Percentiles rank a stretch among this genome's conserved stretches.
Conservation (phyloP, 2,329 filamentous ascomycete species). For the Bipolaris cookei region DNA sequence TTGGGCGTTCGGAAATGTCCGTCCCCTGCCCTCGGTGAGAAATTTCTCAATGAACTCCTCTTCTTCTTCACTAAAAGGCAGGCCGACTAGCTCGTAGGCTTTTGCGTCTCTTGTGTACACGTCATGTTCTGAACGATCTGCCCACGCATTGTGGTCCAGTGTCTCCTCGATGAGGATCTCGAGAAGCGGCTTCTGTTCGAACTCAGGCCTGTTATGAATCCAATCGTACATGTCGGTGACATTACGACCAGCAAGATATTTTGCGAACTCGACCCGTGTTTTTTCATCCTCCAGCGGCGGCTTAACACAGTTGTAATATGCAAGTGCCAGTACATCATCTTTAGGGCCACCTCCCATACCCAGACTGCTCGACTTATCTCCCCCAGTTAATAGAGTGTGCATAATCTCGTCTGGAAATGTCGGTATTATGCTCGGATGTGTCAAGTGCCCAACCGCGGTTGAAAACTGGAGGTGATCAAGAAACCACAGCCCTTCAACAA, state of each 20-base stretch:
- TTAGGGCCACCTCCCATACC: slow-evolving; percentile 39
- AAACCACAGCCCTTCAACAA: slow-evolving; percentile 83
- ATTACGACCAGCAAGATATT: slow-evolving; percentile 69
- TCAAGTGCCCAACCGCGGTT: slow-evolving; percentile 73
- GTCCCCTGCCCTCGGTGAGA: slow-evolving; percentile 69
- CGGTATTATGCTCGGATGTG: slow-evolving; percentile 78
- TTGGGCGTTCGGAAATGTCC: slow-evolving; percentile 67
- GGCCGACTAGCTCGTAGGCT: slow-evolving; percentile 72
- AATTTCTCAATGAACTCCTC: slow-evolving; percentile 76
- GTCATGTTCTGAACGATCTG: slow-evolving; percentile 12
- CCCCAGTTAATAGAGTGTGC: slow-evolving; percentile 64
- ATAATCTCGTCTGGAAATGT: slow-evolving; percentile 87
- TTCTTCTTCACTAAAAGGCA: slow-evolving; percentile 74
- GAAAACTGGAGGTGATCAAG: slow-evolving; percentile 74
- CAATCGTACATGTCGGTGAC: slow-evolving; percentile 78
- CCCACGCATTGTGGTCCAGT: slow-evolving; percentile 28
- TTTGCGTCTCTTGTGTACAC: slow-evolving; percentile 56
- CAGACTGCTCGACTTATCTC: slow-evolving; percentile 27
- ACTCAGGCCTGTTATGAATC: slow-evolving; percentile 67
- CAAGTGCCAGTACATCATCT: slow-evolving; percentile 65
- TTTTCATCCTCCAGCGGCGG: slow-evolving; percentile 71
- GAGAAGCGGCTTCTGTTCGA: slow-evolving; percentile 69
- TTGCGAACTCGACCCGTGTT: slow-evolving; percentile 71
- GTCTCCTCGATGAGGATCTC: slow-evolving; percentile 64
- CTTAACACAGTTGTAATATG: slow-evolving; percentile 78